Percentiles rank a stretch among this genome's conserved stretches.
These are phyloP conservation scores for Rhizoctonia solani DNA, from an alignment of 1,284 basidiomycete species.

Conservation along the genomic window DNA sequence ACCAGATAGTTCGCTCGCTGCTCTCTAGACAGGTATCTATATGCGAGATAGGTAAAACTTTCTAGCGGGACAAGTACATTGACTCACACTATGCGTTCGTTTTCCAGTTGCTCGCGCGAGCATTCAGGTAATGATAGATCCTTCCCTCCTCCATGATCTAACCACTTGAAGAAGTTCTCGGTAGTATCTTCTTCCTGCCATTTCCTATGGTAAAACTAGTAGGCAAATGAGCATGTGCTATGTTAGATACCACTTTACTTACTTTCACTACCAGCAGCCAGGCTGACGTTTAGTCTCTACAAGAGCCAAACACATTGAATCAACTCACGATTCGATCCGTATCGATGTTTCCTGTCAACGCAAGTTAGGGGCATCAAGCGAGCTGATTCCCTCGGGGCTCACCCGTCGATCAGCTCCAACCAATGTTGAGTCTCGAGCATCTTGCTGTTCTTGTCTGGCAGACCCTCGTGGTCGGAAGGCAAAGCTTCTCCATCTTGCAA, in stretches of 20 bases:
- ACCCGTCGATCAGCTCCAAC: slow-evolving; percentile 69
- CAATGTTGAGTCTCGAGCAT: slow-evolving; percentile 63
- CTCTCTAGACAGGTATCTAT: slow-evolving; percentile 66
- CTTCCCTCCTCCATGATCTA: slow-evolving; percentile 72
- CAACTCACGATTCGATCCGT: slow-evolving; percentile 62
- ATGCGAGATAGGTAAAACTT: slow-evolving; percentile 5
- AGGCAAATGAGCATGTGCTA: slow-evolving; percentile 36
- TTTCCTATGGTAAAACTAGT: slow-evolving; percentile 61
- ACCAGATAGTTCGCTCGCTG: slow-evolving; percentile 76
- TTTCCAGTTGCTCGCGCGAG: slow-evolving; percentile 67
- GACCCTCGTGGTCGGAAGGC: slow-evolving; percentile 44
- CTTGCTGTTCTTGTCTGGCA: slow-evolving; percentile 48
- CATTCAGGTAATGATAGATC: slow-evolving; percentile 66
- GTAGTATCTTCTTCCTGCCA: slow-evolving; percentile 67
- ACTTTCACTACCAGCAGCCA: slow-evolving; percentile 48
- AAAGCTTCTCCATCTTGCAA: slow-evolving; percentile 53
- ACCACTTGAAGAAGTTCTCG: slow-evolving; percentile 77
- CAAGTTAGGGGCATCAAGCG: background rate
- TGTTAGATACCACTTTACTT: slow-evolving; percentile 33
- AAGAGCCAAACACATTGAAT: slow-evolving; percentile 1
- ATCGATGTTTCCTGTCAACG: slow-evolving; percentile 61
- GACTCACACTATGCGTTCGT: slow-evolving; percentile 53
- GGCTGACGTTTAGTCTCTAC: background rate
- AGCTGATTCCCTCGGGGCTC: slow-evolving; percentile 33
- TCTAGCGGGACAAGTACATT: background rate